Percentiles rank a stretch among this genome's conserved stretches.
phyloP scores from a whole-genome alignment of 2,329 filamentous ascomycete genomes.

The Fusarium begoniae region DNA sequence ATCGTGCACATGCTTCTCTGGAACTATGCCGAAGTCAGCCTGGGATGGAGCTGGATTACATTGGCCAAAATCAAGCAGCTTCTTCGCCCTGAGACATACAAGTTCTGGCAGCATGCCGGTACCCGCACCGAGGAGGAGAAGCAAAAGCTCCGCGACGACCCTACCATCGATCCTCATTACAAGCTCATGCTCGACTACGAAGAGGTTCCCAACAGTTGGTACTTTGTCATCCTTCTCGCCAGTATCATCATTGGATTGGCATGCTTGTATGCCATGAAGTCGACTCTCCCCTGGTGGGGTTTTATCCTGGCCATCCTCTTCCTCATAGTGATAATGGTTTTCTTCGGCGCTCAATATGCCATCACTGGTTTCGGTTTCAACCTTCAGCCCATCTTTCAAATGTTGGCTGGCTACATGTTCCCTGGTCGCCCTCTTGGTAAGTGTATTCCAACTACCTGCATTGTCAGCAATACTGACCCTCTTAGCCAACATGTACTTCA shows the following conservation, averaged over 20 bases:
- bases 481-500: slow-evolving; percentile 31
- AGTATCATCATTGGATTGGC: slow-evolving; percentile 3
- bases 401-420: slow-evolving; percentile 25
- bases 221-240: not conserved
- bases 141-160: slow-evolving; percentile 9
- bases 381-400: slow-evolving; percentile 25
- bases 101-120: slow-evolving; percentile 13
- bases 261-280: slow-evolving; percentile 39
- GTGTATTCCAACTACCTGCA: accelerated
- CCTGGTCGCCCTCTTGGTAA: slow-evolving; percentile 24
- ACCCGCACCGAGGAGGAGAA: slow-evolving; percentile 19
- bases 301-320: slow-evolving; percentile 52
- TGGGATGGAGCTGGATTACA: slow-evolving; percentile 31
- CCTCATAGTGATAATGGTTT: slow-evolving; percentile 48
- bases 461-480: accelerated
- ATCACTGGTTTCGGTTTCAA: slow-evolving; percentile 20
- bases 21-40: slow-evolving; percentile 37
- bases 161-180: slow-evolving; percentile 25
- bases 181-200: slow-evolving; percentile 29
- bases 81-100: not conserved
- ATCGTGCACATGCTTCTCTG: slow-evolving; percentile 29
- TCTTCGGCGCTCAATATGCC: slow-evolving; percentile 48
- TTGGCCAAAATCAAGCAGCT: not conserved
- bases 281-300: slow-evolving; percentile 49
- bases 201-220: slow-evolving; percentile 24